Conservation (phyloP, 495 filamentous ascomycete species). For the Wilcoxina mikolae region DNA sequence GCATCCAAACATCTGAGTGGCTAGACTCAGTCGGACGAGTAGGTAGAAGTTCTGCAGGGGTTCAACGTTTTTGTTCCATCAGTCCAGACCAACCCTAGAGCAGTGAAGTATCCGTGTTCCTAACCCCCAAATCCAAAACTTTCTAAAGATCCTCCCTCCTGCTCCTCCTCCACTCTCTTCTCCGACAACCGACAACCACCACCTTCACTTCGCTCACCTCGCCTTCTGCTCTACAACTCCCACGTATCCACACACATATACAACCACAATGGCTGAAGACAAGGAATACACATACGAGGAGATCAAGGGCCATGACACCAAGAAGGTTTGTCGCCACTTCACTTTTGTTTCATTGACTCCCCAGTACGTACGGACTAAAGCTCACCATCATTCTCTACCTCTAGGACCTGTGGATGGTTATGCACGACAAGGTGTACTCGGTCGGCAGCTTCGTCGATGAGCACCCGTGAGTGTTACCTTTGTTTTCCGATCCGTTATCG, state of each 20-base stretch:
- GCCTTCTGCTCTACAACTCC: no score
- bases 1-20: no score
- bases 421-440: constrained; percentile 96
- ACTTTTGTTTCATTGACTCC: background rate
- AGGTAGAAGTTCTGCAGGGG: no score
- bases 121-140: no score
- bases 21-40: no score
- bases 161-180: constrained; percentile 21
- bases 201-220: constrained; percentile 25
- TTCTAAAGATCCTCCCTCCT: no score
- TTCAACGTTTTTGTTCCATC: no score
- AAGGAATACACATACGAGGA: constrained; percentile 73
- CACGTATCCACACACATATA: constrained; percentile 13
- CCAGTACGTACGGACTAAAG: no score
- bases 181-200: constrained; percentile 15
- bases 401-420: constrained; percentile 66
- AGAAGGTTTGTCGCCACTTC: constrained; percentile 43
- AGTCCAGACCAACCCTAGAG: no score
- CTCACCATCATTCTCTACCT: no score
- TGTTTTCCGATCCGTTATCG: background rate
- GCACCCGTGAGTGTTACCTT: constrained; percentile 72
- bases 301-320: constrained; percentile 72
- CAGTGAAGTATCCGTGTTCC: no score
- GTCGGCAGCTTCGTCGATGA: constrained; percentile 80
- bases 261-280: constrained; percentile 14